Evolutionary conservation across 371 early-diverging fungal genomes (phyloP), one percentile per base, ranked within the genome.

Genomic region (Saksenaea oblongispora): DNA sequence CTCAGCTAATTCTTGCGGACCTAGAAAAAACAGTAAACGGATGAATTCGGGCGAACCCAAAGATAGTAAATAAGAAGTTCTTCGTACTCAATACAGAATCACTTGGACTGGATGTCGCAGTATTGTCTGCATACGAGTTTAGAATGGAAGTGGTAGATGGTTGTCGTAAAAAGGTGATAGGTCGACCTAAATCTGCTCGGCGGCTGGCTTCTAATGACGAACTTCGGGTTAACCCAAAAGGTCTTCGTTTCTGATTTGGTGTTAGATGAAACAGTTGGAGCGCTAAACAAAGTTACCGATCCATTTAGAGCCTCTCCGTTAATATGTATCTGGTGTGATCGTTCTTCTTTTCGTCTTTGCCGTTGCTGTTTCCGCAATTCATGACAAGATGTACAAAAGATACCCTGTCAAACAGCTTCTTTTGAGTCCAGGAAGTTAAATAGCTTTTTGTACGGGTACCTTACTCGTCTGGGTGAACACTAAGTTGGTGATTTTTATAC

Each of bases 391-490:
- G 79, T 82, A 64, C 82, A 82, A 62, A 74, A 82, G 22, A 82
- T 82, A n/a, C 82, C 82, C 79, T 80, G 22, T 10, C 22, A 22
- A n/a, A 47, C 10, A n/a, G 22, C 3, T 64, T 35, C 13, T 5
- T 14, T 37, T 35, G 34, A 62, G 44, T 31, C 31, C 34, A 39
- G 17, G n/a, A 5, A 27, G n/a, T 26, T 51, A 22, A 31, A 27
- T 22, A n/a, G 24, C n/a, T 10, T 47, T 4, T 7, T 54, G 27
- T 54, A 8, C 24, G 4, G 34, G 39, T 82, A 83, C 87, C 73
- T 85, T 89, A 62, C 87, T 90, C 31, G 93, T 92, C 67, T 91
- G 91, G 41, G 92, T 91, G 76, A 91, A 93, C 26, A 90, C 87
- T 28, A 91, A 76, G 60, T 91, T 90, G 28, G 89, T 88, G 57